Percentiles rank a stretch among this genome's conserved stretches.
phyloP scores from a whole-genome alignment of 768 basidiomycete genomes.

The Tephrocybe sp. region DNA sequence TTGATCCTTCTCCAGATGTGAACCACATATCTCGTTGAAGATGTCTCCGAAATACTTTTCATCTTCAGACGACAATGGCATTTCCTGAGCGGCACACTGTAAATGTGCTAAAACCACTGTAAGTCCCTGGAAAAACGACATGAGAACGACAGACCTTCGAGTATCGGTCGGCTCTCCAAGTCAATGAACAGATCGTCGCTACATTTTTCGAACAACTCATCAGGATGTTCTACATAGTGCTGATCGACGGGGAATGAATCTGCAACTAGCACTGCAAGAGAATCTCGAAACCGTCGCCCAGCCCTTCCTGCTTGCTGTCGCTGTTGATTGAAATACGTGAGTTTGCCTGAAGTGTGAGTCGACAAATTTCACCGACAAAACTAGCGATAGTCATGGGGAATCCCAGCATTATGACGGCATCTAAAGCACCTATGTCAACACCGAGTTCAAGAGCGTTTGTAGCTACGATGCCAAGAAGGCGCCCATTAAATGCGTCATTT shows the following conservation, averaged over 20 bases:
- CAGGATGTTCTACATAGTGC: constrained; percentile 68
- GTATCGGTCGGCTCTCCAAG: constrained; percentile 65
- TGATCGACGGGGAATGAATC: constrained; percentile 70
- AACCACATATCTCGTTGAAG: constrained; percentile 57
- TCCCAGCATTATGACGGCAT: constrained; percentile 86
- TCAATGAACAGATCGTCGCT: constrained; percentile 68
- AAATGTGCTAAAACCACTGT: constrained; percentile 53
- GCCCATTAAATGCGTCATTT: constrained; percentile 80
- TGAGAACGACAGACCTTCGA: constrained; percentile 48
- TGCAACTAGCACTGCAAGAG: constrained; percentile 71
- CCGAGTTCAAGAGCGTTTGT: constrained; percentile 91
- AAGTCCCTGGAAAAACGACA: not conserved
- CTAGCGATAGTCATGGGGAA: constrained; percentile 81
- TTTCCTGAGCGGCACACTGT: constrained; percentile 85
- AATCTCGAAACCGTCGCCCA: constrained; percentile 77
- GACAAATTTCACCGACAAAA: constrained; percentile 48
- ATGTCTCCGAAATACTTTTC: constrained; percentile 67
- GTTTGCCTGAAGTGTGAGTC: not conserved
- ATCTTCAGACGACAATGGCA: constrained; percentile 72
- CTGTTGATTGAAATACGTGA: constrained; percentile 31
- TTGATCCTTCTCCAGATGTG: constrained; percentile 58
- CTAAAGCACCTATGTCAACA: constrained; percentile 86
- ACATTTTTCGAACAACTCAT: constrained; percentile 63
- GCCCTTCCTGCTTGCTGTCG: constrained; percentile 89
- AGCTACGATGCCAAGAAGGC: constrained; percentile 80